Conservation (phyloP, 2,329 filamentous ascomycete genomes). For the Macrophomina phaseolina region DNA sequence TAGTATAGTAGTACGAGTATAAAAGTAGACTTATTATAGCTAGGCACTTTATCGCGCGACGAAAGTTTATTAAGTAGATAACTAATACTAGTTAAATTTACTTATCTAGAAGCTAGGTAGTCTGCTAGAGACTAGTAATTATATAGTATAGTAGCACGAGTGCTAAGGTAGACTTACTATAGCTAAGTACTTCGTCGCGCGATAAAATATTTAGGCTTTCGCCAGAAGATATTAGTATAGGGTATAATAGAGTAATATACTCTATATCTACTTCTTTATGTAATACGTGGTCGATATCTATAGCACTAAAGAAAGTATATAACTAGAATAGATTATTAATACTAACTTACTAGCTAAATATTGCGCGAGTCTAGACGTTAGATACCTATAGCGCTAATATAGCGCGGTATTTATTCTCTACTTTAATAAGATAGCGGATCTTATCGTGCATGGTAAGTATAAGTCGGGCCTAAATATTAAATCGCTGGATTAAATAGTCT, state of each 20-base stretch:
- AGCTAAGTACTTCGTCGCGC: conserved; percentile 63
- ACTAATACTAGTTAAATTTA: too few relatives aligned
- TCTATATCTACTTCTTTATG: conserved; percentile 99
- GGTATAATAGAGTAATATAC: conserved; percentile 89
- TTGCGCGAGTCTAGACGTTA: conserved; percentile 95
- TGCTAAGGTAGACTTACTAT: too few relatives aligned
- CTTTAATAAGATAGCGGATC: conserved; percentile 88
- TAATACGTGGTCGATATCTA: conserved; percentile 92
- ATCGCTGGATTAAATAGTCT: conserved; percentile 89
- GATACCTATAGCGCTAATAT: conserved; percentile 93
- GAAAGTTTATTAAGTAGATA: too few relatives aligned
- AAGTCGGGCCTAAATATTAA: conserved; percentile 82
- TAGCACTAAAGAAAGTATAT: conserved; percentile 93
- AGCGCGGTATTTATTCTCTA: conserved; percentile 83
- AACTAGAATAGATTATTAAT: conserved; percentile 93
- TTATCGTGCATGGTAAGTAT: conserved; percentile 97
- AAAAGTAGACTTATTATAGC: too few relatives aligned
- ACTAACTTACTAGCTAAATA: conserved; percentile 96
- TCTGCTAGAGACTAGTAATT: too few relatives aligned
- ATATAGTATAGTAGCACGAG: too few relatives aligned
- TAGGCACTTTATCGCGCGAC: too few relatives aligned
- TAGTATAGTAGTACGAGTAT: too few relatives aligned
- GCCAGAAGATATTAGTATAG: conserved; percentile 76
- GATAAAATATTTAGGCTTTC: conserved; percentile 83
- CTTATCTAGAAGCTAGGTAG: too few relatives aligned